Evolutionary conservation across 495 filamentous ascomycete genomes (phyloP), one percentile per base, ranked within the genome.

Genomic region (Annulohypoxylon maeteangense): DNA sequence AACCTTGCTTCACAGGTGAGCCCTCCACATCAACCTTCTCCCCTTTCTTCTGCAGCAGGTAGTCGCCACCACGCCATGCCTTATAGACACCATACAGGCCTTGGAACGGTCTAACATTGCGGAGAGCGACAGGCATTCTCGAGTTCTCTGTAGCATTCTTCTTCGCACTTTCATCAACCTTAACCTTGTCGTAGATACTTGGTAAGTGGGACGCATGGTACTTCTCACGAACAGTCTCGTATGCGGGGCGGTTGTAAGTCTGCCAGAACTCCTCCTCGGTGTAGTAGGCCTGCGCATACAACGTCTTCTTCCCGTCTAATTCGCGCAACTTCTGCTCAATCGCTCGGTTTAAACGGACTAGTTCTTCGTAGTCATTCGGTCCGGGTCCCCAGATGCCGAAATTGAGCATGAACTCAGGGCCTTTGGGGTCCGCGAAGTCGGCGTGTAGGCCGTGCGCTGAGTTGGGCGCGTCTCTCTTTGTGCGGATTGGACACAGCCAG

Each of bases 301-400:
- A 63, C 72, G 81, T 83, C 71, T 87, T 87, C 61, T 81, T 79
- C 1, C 92, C 91, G 4, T 87, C 84, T 0, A 92, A 78, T 34
- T 83, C 83, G 0, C 79, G 78, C 0, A 93, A 80, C 42, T 86
- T 86, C 0, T 74, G 72, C 75, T 94, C 92, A 1, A 94, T 78
- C 0, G 79, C 81, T 0, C 86, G 80, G 74, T 93, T 92, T 34
- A 81, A 78, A 0, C 70, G 63, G 0, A 91, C 70, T 23, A 78
- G 62, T 45, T 80, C 76, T 0, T 72, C 44, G 38, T 74, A 73
- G 54, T 79, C 63, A 5, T 29, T 27, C 16, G 79, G 71, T 0
- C 72, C 77, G 0, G 72, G 74, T 5, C 85, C 84, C 84, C 85
- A 86, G 22, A 87, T 72, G 0, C 85, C 85, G 36, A 85, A 82